Base-by-base conservation (phyloP, 2,329 filamentous ascomycete species). In the Eurotiales sp. region DNA sequence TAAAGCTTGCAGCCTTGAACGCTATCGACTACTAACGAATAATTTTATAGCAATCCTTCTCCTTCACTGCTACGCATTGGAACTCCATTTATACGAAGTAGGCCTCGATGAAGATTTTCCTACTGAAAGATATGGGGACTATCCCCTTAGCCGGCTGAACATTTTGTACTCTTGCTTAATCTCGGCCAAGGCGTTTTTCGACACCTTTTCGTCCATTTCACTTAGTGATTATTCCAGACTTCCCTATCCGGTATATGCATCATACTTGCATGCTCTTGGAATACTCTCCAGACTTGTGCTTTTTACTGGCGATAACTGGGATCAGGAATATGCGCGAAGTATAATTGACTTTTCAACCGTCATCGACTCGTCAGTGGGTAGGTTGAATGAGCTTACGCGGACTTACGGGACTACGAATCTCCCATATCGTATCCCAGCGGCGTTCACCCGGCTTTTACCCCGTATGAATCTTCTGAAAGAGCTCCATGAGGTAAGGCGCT, bases 111-210 rank as follows among this genome's bases (percentile, higher is more conserved):
- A 59, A 4, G 67, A 75, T 3, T 72, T 74, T 0, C 65, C 78
- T 1, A 70, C 71, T 0, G 61, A 68, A 0, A 60, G 70, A 2
- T 68, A 69, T 2, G 69, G 70, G 5, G 50, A 55, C 25, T 55
- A 58, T 3, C 64, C 66, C 1, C 63, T 73, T 0, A 74, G 75
- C 0, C 70, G 73, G 0, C 66, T 81, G 2, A 77, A 81, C 51
- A 65, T 73, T 3, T 73, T 83, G 8, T 79, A 77, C 55, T 72
- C 73, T 21, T 76, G 77, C 3, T 73, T 75, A 40, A 64, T 68
- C 14, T 74, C 78, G 1, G 59, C 81, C 0, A 73, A 71, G 32
- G 61, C 63, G 0, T 82, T 76, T 65, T 80, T 82, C 44, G 72
- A 78, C 2, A 66, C 66, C 32, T 79, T 77, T 70, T 65, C 77